Evolutionary conservation across 164 flowering plant genomes (phyloP), one percentile per base, ranked within the genome.

Genomic region (Macadamia tetraphylla): DNA sequence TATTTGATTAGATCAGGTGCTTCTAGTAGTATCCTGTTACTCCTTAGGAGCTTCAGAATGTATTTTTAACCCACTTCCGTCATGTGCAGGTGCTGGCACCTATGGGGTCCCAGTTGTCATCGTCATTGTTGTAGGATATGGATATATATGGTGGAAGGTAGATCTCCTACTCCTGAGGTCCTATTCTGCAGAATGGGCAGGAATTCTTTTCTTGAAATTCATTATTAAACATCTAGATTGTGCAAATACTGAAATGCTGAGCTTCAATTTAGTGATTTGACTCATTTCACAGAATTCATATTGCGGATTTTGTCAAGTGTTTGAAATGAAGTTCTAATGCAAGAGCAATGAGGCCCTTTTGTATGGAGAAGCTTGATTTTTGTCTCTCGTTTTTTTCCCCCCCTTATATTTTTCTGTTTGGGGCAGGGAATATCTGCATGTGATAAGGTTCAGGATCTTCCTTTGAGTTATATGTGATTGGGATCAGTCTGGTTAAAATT

Each of bases 71-170:
- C 29, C 17, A 6, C 53, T 52, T 73, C 35, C 44, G 6, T 70
- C 52, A 18, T 73, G 57, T 78, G 79, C 84, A 95, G 99, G 94
- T 73, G 55, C 81, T 23, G 68, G 78, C 52, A 78, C 70, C 67
- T 88, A 80, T 74, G 86, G 89, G 13, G 60, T 80, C 35, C 77
- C 80, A 31, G 62, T 73, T 56, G 51, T 75, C 66, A 65, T 91
- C 49, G 61, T 90, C 46, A 66, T 91, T 42, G 75, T 85, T 40
- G 80, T 85, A 68, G 97, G 97, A 73, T 87, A 81, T 75, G 98
- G 98, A 49, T 88, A 83, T 74, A 76, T 86, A 66, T 88, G 98
- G 99, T 90, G 97, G 97, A 92, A 92, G 98, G 99, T 92, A 85
- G 71, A 23, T 62, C 31, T 44, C 2, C 40, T 35, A 35, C 40